phyloP scores from a whole-genome alignment of 306 rosid genomes.

The Cercis canadensis region DNA sequence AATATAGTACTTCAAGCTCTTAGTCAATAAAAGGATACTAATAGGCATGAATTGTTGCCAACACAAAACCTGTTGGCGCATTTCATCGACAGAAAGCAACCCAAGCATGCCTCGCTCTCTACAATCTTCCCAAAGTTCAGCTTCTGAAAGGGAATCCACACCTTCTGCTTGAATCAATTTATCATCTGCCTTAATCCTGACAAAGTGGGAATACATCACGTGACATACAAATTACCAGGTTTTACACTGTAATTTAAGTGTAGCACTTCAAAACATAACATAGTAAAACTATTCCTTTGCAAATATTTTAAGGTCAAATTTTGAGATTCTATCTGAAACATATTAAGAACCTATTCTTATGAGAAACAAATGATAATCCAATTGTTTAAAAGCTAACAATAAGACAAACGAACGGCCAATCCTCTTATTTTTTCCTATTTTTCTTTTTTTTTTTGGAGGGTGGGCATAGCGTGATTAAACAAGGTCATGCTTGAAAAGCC shows the following conservation, averaged over 20 bases:
- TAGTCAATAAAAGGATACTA: slow-evolving; percentile 12
- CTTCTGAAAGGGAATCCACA: slow-evolving; percentile 95
- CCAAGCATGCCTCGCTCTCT: slow-evolving; percentile 99
- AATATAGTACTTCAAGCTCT: slow-evolving; percentile 31
- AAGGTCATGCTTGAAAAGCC: slow-evolving; percentile 1
- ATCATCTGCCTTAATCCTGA: slow-evolving; percentile 93
- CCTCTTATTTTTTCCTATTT: too few species aligned
- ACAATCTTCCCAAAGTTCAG: slow-evolving; percentile 91
- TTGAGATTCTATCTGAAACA: slow-evolving; percentile 9
- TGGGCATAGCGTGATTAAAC: neutral
- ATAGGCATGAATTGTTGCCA: slow-evolving; percentile 19
- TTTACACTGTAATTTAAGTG: neutral
- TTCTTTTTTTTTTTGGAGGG: too few species aligned
- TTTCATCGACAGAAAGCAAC: slow-evolving; percentile 86
- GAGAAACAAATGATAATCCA: neutral
- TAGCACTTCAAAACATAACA: slow-evolving; percentile 18
- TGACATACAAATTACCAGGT: neutral
- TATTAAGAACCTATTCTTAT: slow-evolving; percentile 10
- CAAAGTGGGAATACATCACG: slow-evolving; percentile 3
- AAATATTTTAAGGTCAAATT: too few species aligned
- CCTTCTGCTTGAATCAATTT: slow-evolving; percentile 90
- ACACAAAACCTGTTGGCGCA: slow-evolving; percentile 90
- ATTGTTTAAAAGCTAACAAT: too few species aligned
- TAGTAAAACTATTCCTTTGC: neutral
- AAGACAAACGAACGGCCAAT: too few species aligned